Percentiles rank a stretch among this genome's conserved stretches.
phyloP scores from a whole-genome alignment of 257 asterid genomes.

The Solanum ahanhuiri region DNA sequence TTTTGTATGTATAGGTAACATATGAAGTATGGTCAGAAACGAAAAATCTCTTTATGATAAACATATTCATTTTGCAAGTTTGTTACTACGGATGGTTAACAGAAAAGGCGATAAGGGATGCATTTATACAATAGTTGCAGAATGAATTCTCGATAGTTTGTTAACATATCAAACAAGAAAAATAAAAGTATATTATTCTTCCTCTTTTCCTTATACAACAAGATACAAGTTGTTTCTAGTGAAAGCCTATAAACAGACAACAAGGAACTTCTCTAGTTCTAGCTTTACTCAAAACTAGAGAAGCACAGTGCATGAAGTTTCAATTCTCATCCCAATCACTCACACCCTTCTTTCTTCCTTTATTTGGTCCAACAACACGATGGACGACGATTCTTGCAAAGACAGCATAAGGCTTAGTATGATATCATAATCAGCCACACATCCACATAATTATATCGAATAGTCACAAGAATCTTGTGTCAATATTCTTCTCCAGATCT shows the following conservation, averaged over 20 bases:
- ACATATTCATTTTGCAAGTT: not conserved
- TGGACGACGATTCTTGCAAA: not conserved
- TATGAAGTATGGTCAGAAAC: not conserved
- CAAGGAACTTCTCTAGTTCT: not conserved
- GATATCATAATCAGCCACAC: not conserved
- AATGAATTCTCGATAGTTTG: not conserved
- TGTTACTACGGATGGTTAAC: not conserved
- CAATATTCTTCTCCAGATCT: not conserved
- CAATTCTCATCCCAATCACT: not conserved
- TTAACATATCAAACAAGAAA: not conserved
- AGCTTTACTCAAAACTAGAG: not conserved
- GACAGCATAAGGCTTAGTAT: not conserved
- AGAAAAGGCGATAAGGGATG: not conserved
- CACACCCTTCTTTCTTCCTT: not conserved
- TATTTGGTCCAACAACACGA: not conserved
- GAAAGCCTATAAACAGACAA: not conserved
- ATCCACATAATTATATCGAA: not conserved
- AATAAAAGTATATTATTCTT: not conserved
- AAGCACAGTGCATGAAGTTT: not conserved
- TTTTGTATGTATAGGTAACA: not conserved
- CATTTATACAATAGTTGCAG: not conserved
- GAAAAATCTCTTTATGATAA: not conserved
- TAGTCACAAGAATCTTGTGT: not conserved
- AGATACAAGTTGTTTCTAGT: not conserved
- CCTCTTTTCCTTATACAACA: not conserved